Conservation (phyloP, 148 eudicot genomes). For the Talinum fruticosum region DNA sequence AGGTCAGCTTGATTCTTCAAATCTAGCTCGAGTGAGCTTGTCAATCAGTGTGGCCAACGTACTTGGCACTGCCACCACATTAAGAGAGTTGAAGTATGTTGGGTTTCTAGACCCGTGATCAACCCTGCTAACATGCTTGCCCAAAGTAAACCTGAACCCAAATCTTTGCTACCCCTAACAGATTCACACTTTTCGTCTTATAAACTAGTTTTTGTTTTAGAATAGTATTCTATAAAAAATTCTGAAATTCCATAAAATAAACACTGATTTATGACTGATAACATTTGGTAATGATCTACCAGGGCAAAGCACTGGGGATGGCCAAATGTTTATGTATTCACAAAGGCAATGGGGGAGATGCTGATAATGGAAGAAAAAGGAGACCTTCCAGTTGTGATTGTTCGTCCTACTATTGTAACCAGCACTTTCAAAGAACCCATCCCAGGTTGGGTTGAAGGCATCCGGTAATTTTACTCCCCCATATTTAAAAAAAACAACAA, state of each 20-base stretch:
- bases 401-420: constrained; percentile 82
- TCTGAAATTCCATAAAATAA: neutral
- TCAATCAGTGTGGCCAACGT: no score
- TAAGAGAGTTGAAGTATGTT: no score
- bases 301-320: constrained; percentile 80
- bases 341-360: constrained; percentile 96
- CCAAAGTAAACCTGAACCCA: no score
- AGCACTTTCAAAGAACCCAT: constrained; percentile 87
- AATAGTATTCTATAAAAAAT: no score
- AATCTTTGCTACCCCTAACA: no score
- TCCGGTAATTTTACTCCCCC: constrained; percentile 36
- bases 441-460: constrained; percentile 96
- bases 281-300: neutral
- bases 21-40: no score
- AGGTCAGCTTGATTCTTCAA: neutral
- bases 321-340: constrained; percentile 90
- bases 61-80: no score
- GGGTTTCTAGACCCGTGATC: no score
- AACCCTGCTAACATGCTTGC: no score
- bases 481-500: neutral
- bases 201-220: no score
- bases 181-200: no score
- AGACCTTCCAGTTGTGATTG: constrained; percentile 56
- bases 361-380: constrained; percentile 49
- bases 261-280: neutral